Percentiles rank a stretch among this genome's conserved stretches.
These are phyloP conservation scores for Lipomyces chichibuensis DNA, from an alignment of 805 yeast genomes.

Conservation along the genomic window DNA sequence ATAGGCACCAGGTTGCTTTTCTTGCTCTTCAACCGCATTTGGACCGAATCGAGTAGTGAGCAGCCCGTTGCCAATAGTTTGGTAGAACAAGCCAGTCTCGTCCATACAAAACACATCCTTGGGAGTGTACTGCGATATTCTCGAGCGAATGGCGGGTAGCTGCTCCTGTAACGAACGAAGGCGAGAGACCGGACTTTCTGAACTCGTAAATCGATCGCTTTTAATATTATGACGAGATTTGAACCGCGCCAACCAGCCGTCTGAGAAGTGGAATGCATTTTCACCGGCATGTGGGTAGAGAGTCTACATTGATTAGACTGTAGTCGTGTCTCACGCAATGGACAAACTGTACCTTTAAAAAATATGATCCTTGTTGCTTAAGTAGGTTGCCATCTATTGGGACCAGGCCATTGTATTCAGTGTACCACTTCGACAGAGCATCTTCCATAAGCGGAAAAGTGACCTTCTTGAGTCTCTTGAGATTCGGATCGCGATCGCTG, in stretches of 20 bases:
- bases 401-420: slow-evolving; percentile 24
- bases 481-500: slow-evolving; percentile 14
- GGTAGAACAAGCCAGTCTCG: slow-evolving; percentile 27
- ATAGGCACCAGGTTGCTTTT: not conserved
- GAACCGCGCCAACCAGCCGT: slow-evolving; percentile 35
- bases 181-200: slow-evolving; percentile 4
- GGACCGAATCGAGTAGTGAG: not conserved
- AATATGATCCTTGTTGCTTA: slow-evolving; percentile 30
- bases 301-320: slow-evolving; percentile 2
- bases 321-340: not conserved
- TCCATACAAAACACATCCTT: slow-evolving; percentile 29
- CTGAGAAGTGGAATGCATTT: slow-evolving; percentile 31
- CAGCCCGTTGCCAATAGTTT: slow-evolving; percentile 18
- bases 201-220: slow-evolving; percentile 6
- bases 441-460: slow-evolving; percentile 35
- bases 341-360: slow-evolving; percentile 11
- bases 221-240: slow-evolving; percentile 27
- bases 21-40: not conserved
- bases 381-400: slow-evolving; percentile 30
- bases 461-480: slow-evolving; percentile 30
- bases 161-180: slow-evolving; percentile 15
- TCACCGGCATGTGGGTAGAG: slow-evolving; percentile 25
- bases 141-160: slow-evolving; percentile 19
- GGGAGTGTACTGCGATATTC: slow-evolving; percentile 23
- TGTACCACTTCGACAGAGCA: slow-evolving; percentile 30